A percentile compares a stretch with the other conserved stretches of the same genome.
Evolutionary conservation across 23 red algal genomes (phyloP).

Genomic region (Gracilaria caudata): DNA sequence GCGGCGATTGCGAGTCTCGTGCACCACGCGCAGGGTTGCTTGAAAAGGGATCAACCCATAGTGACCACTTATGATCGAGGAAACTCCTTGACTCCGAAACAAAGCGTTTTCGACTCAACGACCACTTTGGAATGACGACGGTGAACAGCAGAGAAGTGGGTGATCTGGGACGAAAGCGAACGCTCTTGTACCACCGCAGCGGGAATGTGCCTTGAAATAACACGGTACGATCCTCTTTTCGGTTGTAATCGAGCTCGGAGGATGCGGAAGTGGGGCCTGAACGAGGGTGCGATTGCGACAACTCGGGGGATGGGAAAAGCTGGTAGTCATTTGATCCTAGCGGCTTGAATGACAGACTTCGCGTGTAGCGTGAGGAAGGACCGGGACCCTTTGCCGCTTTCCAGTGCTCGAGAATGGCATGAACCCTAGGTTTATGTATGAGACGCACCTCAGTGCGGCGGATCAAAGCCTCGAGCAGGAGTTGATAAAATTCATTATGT

Average conservation of each 20-base stretch:
- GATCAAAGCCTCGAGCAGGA: conserved; percentile 68
- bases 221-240: conserved; percentile 55
- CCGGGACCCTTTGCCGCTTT: conserved; percentile 20
- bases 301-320: background rate
- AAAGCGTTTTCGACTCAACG: conserved; percentile 41
- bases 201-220: conserved; percentile 59
- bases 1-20: conserved; percentile 6
- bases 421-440: conserved; percentile 28
- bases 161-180: conserved; percentile 64
- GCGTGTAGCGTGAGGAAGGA: conserved; percentile 9
- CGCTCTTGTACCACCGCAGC: conserved; percentile 54
- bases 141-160: conserved; percentile 50
- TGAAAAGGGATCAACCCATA: conserved; percentile 69
- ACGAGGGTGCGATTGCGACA: background rate
- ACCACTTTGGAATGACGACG: conserved; percentile 57
- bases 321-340: conserved; percentile 24
- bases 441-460: conserved; percentile 68
- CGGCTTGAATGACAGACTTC: conserved; percentile 43
- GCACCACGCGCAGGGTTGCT: conserved; percentile 18
- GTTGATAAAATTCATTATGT: conserved; percentile 65
- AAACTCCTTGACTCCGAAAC: conserved; percentile 61
- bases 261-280: background rate
- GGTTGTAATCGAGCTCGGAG: conserved; percentile 44
- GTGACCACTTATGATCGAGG: conserved; percentile 53
- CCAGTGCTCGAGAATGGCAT: conserved; percentile 31